phyloP scores from a whole-genome alignment of 202 grass and related monocot genomes.

The Musa balbisiana region DNA sequence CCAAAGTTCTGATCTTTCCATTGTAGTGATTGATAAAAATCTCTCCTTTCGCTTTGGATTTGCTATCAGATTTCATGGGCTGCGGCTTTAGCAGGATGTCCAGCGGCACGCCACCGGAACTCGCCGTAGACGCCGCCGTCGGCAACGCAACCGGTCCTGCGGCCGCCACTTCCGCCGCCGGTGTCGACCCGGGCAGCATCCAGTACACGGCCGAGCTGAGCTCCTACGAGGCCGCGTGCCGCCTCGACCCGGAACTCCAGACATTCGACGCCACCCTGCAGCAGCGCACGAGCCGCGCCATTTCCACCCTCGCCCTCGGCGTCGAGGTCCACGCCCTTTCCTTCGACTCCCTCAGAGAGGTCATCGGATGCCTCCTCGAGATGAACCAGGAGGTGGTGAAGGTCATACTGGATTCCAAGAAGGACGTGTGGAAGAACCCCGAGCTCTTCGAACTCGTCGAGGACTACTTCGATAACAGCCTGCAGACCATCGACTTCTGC shows the following conservation, averaged over 20 bases:
- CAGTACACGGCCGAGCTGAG: neutral
- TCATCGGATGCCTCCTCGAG: slow-evolving; percentile 1
- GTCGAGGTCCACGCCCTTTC: neutral
- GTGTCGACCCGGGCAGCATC: neutral
- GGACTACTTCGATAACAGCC: slow-evolving; percentile 7
- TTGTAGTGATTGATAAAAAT: neutral
- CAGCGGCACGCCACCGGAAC: neutral
- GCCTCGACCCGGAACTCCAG: neutral
- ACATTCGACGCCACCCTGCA: neutral
- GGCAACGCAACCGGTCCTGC: neutral
- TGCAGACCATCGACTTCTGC: slow-evolving; percentile 7
- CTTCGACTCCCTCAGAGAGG: slow-evolving; percentile 4
- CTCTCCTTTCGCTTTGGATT: neutral
- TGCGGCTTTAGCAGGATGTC: neutral
- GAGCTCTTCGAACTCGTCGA: slow-evolving; percentile 1
- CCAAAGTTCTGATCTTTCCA: neutral
- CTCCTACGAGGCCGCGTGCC: slow-evolving; percentile 4
- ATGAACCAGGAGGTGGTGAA: neutral
- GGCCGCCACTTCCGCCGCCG: neutral
- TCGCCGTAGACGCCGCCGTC: neutral
- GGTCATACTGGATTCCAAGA: neutral
- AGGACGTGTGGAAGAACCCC: neutral
- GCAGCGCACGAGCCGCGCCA: slow-evolving; percentile 2
- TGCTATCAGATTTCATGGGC: neutral
- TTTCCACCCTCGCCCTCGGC: neutral